Evolutionary conservation across 371 early-diverging fungal genomes (phyloP).

Genomic region (Syncephalastrum contaminatum): DNA sequence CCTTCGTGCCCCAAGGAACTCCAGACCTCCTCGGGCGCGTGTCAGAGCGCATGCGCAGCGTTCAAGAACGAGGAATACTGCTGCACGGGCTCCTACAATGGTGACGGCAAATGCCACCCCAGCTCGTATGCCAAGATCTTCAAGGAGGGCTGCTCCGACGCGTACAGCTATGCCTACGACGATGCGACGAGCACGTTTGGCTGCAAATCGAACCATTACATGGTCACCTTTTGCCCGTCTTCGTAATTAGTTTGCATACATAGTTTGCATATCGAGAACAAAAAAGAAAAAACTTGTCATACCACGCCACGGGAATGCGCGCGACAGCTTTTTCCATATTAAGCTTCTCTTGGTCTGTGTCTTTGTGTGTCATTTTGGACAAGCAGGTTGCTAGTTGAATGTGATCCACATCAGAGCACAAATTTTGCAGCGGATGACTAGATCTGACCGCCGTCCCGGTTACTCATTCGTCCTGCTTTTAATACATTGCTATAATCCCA

Average conservation of each 20-base stretch:
- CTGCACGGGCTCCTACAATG: slow-evolving; percentile 21
- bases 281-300: too few relatives aligned
- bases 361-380: too few relatives aligned
- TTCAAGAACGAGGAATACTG: slow-evolving; percentile 16
- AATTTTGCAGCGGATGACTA: too few relatives aligned
- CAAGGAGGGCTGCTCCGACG: slow-evolving; percentile 27
- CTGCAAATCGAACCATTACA: slow-evolving; percentile 24
- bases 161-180: slow-evolving; percentile 40
- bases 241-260: not conserved
- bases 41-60: slow-evolving; percentile 18
- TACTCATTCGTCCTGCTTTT: too few relatives aligned
- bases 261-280: too few relatives aligned
- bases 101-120: slow-evolving; percentile 12
- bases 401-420: too few relatives aligned
- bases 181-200: slow-evolving; percentile 27
- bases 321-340: too few relatives aligned
- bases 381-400: too few relatives aligned
- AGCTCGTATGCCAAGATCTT: slow-evolving; percentile 13
- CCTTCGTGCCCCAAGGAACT: slow-evolving; percentile 18
- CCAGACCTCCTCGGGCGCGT: slow-evolving; percentile 10
- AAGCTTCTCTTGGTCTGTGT: too few relatives aligned
- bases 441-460: too few relatives aligned
- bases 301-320: too few relatives aligned
- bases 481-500: too few relatives aligned
- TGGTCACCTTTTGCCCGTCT: slow-evolving; percentile 25